phyloP scores from a whole-genome alignment of 1,284 basidiomycete genomes.

The Pascua sp. region DNA sequence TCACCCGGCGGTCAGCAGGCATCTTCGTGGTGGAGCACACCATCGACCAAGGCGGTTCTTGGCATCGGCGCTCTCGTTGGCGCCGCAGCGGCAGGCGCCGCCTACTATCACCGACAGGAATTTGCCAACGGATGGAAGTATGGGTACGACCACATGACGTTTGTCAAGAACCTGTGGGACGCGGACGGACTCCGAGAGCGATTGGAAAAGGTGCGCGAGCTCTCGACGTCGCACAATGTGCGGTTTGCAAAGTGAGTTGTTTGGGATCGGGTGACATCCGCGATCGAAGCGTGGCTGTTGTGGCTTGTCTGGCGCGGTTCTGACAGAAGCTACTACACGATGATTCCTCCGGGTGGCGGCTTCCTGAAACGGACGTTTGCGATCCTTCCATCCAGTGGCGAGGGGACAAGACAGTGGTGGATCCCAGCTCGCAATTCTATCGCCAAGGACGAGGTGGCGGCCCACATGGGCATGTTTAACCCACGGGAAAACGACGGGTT shows the following conservation, averaged over 20 bases:
- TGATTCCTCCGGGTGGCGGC: slow-evolving; percentile 60
- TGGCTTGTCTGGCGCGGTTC: not conserved
- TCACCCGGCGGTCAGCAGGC: not conserved
- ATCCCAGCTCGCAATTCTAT: slow-evolving; percentile 61
- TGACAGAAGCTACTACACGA: slow-evolving; percentile 66
- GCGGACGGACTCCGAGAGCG: slow-evolving; percentile 62
- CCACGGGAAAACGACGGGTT: slow-evolving; percentile 81
- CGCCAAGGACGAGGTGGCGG: slow-evolving; percentile 74
- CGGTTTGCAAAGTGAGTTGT: slow-evolving; percentile 67
- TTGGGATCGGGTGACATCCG: slow-evolving; percentile 10
- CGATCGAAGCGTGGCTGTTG: too few species aligned
- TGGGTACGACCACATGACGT: slow-evolving; percentile 85
- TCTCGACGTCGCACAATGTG: slow-evolving; percentile 55
- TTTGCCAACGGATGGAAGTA: slow-evolving; percentile 68
- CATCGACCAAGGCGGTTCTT: slow-evolving; percentile 26
- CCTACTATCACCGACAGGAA: slow-evolving; percentile 69
- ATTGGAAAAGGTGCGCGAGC: slow-evolving; percentile 60
- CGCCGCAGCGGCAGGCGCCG: slow-evolving; percentile 77
- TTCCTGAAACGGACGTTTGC: slow-evolving; percentile 67
- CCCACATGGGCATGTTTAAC: slow-evolving; percentile 86
- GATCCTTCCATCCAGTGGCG: slow-evolving; percentile 61
- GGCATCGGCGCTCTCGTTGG: slow-evolving; percentile 63
- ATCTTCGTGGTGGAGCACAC: slow-evolving; percentile 15
- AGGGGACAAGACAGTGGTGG: slow-evolving; percentile 59
- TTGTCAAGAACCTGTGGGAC: slow-evolving; percentile 84